phyloP scores from a whole-genome alignment of 2,329 filamentous ascomycete species.

The Colletotrichum gigasporum region DNA sequence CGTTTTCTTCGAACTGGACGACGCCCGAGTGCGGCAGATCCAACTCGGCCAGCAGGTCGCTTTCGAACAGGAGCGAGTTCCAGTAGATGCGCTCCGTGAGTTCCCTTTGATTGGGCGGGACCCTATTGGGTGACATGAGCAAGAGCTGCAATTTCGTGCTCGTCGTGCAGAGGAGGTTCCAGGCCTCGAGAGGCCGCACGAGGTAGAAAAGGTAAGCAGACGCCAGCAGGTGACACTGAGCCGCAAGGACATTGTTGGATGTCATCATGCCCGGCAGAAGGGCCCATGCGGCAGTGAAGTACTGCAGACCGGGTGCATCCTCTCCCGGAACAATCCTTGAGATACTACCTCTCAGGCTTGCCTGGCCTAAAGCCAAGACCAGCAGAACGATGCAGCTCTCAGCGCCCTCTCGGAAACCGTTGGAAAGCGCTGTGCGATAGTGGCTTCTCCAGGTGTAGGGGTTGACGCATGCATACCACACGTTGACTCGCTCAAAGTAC shows the following conservation, averaged over 20 bases:
- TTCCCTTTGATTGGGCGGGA: constrained; percentile 76
- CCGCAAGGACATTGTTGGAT: constrained; percentile 78
- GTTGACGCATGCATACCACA: constrained; percentile 88
- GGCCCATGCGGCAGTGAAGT: constrained; percentile 84
- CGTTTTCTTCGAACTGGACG: constrained; percentile 82
- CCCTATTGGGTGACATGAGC: constrained; percentile 76
- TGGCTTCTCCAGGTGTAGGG: constrained; percentile 82
- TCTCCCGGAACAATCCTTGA: constrained; percentile 74
- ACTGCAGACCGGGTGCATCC: constrained; percentile 79
- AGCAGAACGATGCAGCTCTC: constrained; percentile 86
- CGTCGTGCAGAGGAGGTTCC: constrained; percentile 81
- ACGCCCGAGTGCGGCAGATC: constrained; percentile 86
- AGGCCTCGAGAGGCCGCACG: constrained; percentile 83
- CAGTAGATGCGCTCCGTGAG: constrained; percentile 83
- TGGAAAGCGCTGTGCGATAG: constrained; percentile 78
- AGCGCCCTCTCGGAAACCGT: constrained; percentile 79
- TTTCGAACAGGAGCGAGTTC: constrained; percentile 85
- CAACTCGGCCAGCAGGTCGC: constrained; percentile 80
- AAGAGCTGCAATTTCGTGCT: constrained; percentile 85
- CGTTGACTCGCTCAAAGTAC: constrained; percentile 83
- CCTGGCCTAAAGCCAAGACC: constrained; percentile 80
- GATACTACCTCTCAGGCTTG: constrained; percentile 79
- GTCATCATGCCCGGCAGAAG: constrained; percentile 83
- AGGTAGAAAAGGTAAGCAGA: constrained; percentile 86
- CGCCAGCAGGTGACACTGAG: constrained; percentile 83